Evolutionary conservation across 2,329 filamentous ascomycete genomes (phyloP), one percentile per base, ranked within the genome.

Genomic region (Grosmannia huntii): DNA sequence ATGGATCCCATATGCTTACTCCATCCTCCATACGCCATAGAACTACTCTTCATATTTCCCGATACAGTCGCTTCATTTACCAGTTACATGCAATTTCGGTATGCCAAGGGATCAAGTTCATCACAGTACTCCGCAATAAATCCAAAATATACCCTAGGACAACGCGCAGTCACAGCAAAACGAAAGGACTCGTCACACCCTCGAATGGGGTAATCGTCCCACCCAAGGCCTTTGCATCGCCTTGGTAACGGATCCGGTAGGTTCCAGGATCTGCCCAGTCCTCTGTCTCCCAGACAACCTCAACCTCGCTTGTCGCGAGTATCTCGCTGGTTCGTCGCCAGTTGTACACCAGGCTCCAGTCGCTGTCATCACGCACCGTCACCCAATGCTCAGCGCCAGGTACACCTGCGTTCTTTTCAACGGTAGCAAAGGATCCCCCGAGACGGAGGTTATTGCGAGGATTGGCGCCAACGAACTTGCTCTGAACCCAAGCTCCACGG

Each of bases 361-460:
- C 91, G 4, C 73, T 73, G 67, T 96, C 92, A 60, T 84, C 82
- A 19, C 83, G 77, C 3, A 94, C 80, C 48, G 74, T 76, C 9
- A 70, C 72, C 92, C 92, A 96, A 0, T 56, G 58, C 25, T 62
- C 60, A 2, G 54, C 60, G 2, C 25, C 56, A 9, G 21, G 14
- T 12, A 25, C 21, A 31, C 25, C 27, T 38, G 76, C 68, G 53
- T 81, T 75, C 66, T 75, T 76, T 73, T 96, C 90, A 0, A 96
- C 80, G 0, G 87, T 82, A 0, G 85, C 85, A 69, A 84, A 96
- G 0, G 90, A 95, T 3, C 77, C 78, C 65, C 89, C 91, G 2
- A 89, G 81, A 2, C 84, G 81, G 33, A 96, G 80, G 63, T 96
- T 87, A 69, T 96, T 96, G 33, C 92, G 81, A 19, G 92, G 92